Percentiles rank a stretch among this genome's conserved stretches.
Conservation (phyloP, 2,329 filamentous ascomycete genomes). For the Onygenales sp. region DNA sequence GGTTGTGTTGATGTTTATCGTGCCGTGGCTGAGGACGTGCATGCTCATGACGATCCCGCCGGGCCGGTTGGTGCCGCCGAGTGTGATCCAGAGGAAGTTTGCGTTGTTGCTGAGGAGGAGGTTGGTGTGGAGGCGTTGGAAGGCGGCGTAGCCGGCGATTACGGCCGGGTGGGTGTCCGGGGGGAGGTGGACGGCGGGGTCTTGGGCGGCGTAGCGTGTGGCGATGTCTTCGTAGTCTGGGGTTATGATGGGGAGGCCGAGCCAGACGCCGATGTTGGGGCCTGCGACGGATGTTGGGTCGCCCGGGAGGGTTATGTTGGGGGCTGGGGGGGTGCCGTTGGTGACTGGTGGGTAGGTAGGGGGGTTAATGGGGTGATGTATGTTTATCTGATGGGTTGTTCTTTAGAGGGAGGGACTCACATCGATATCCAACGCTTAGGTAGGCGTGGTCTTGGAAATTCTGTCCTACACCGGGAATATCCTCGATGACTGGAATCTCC, state of each 20-base stretch:
- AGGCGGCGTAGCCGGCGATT: not conserved
- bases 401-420: not conserved
- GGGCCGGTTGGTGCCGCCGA: not conserved
- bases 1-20: slow-evolving; percentile 27
- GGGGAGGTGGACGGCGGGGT: not conserved
- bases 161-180: not conserved
- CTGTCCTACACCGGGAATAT: slow-evolving; percentile 40
- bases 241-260: not conserved
- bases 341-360: not conserved
- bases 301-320: not conserved
- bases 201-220: not conserved
- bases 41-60: not conserved
- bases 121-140: not conserved
- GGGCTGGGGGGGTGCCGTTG: not conserved
- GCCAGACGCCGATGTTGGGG: not conserved
- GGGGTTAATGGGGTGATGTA: not conserved
- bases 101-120: not conserved
- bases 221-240: not conserved
- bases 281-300: not conserved
- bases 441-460: slow-evolving; percentile 15
- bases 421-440: not conserved
- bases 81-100: not conserved
- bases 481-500: slow-evolving; percentile 30
- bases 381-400: not conserved
- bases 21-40: slow-evolving; percentile 33